Conservation (phyloP, 148 eudicot species). For the Heliosperma pusillum region DNA sequence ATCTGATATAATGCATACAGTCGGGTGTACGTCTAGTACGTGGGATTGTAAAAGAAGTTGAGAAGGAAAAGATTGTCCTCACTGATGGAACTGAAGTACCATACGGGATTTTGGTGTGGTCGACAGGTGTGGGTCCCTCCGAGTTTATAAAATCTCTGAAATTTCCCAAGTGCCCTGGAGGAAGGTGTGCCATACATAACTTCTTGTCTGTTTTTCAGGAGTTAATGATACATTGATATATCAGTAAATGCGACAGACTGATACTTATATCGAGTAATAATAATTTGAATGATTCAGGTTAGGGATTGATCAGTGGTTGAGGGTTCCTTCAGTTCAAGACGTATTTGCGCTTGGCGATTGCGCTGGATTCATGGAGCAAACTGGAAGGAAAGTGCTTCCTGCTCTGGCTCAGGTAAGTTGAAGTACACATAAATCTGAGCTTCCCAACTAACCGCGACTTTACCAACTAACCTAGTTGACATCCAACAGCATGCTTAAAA, state of each 20-base stretch:
- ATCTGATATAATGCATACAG: constrained; percentile 30
- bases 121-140: constrained; percentile 95
- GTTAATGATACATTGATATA: neutral
- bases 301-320: constrained; percentile 80
- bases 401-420: constrained; percentile 81
- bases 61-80: constrained; percentile 56
- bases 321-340: constrained; percentile 75
- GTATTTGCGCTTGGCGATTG: constrained; percentile 91
- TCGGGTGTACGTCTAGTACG: constrained; percentile 70
- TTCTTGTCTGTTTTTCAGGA: neutral
- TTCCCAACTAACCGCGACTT: no score
- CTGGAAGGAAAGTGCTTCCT: constrained; percentile 77
- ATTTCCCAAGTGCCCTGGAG: constrained; percentile 73
- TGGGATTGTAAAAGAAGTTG: constrained; percentile 86
- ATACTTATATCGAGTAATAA: neutral
- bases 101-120: constrained; percentile 89
- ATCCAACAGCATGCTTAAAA: neutral
- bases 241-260: neutral
- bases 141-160: constrained; percentile 61
- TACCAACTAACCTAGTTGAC: no score
- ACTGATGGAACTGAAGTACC: constrained; percentile 87
- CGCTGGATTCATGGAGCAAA: constrained; percentile 75
- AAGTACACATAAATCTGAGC: no score
- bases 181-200: constrained; percentile 62
- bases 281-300: constrained; percentile 38